These are phyloP conservation scores for Komagataella kurtzmanii DNA, from an alignment of 805 yeast species.

Conservation along the genomic window DNA sequence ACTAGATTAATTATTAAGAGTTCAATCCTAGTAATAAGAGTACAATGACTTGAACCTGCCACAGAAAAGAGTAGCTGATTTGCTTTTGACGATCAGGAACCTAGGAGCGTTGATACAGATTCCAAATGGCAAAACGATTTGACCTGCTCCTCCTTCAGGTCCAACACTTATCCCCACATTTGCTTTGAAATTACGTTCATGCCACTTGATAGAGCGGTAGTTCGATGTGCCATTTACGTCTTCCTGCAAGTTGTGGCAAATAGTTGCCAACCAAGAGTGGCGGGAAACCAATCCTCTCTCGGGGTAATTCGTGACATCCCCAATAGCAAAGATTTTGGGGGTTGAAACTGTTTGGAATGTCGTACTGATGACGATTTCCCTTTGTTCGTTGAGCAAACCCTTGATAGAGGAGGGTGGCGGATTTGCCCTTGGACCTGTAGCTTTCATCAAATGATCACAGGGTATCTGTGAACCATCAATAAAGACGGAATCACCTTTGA, in stretches of 20 bases:
- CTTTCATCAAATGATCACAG: constrained; percentile 4
- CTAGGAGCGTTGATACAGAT: too few species aligned
- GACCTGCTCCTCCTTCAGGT: constrained; percentile 13
- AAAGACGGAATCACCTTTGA: background rate
- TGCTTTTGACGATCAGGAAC: too few species aligned
- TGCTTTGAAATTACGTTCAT: background rate
- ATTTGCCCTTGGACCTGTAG: constrained; percentile 5
- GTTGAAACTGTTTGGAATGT: constrained; percentile 10
- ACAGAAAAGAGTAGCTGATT: background rate
- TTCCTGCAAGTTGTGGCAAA: constrained; percentile 8
- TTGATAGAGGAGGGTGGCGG: background rate
- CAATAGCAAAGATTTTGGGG: constrained; percentile 16
- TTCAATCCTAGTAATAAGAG: background rate
- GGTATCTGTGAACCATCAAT: constrained; percentile 3
- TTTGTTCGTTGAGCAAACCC: constrained; percentile 4
- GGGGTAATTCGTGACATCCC: constrained; percentile 15
- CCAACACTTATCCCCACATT: constrained; percentile 11
- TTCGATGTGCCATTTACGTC: background rate
- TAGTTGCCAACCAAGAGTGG: constrained; percentile 6
- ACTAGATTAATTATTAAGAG: too few species aligned
- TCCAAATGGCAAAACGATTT: constrained; percentile 9
- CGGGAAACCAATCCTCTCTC: constrained; percentile 10
- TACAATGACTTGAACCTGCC: background rate
- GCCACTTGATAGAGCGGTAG: constrained; percentile 1
- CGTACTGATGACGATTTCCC: constrained; percentile 7